Evolutionary conservation across 1,139 yeast genomes (phyloP).

Genomic region (Hyphopichia burtonii): DNA sequence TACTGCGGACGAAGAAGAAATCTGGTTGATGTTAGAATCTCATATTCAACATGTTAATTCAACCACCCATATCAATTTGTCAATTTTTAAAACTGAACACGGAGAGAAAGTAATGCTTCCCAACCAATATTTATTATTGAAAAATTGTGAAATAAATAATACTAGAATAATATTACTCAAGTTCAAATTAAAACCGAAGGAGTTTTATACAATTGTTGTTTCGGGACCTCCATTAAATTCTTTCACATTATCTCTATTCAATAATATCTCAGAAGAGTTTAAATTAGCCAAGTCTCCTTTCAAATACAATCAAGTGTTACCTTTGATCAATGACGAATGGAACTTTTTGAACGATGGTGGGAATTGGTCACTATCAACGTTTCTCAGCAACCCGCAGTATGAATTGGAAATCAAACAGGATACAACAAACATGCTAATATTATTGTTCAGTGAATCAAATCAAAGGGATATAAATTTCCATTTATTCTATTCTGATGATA

Average conservation of each 20-base stretch:
- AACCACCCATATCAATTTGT: conserved; percentile 20
- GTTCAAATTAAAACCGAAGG: conserved; percentile 22
- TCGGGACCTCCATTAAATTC: conserved; percentile 22
- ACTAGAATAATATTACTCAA: conserved; percentile 25
- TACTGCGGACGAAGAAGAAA: conserved; percentile 23
- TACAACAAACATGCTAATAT: conserved; percentile 18
- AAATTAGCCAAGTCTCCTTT: conserved; percentile 22
- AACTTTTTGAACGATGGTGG: conserved; percentile 52
- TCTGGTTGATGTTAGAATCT: conserved; percentile 53
- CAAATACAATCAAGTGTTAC: conserved; percentile 16
- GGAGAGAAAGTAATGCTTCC: conserved; percentile 34
- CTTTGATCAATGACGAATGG: conserved; percentile 49
- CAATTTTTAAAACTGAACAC: conserved; percentile 27
- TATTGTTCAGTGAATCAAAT: conserved; percentile 20
- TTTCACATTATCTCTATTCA: conserved; percentile 39
- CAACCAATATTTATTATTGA: conserved; percentile 25
- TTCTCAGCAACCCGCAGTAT: conserved; percentile 65
- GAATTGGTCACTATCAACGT: conserved; percentile 50
- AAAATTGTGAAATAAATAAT: conserved; percentile 25
- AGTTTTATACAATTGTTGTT: conserved; percentile 25
- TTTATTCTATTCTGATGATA: conserved; percentile 33
- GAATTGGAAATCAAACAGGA: conserved; percentile 21
- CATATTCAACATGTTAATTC: conserved; percentile 17
- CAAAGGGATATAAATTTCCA: conserved; percentile 37
- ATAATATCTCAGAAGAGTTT: conserved; percentile 23